Conservation (phyloP, 768 basidiomycete species). For the Melanogaster broomeanus region DNA sequence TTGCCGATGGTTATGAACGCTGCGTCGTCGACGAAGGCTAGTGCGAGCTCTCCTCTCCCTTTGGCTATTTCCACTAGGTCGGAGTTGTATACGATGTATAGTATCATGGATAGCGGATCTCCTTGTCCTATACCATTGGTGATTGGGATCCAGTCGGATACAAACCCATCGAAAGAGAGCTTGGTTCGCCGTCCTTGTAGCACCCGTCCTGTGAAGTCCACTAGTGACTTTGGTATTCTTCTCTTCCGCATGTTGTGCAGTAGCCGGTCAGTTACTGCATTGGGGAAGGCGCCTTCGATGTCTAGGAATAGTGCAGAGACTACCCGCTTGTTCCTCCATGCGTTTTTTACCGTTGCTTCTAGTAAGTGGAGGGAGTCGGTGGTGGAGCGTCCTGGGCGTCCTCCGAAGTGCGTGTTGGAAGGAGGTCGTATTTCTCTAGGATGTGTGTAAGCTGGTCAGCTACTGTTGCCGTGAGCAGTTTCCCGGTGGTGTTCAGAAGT, state of each 20-base stretch:
- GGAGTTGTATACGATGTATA: slow-evolving; percentile 36
- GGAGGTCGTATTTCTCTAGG: slow-evolving; percentile 31
- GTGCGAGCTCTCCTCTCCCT: slow-evolving; percentile 8
- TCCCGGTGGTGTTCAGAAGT: slow-evolving; percentile 29
- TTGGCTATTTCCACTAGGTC: slow-evolving; percentile 11
- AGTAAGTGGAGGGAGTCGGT: slow-evolving; percentile 1
- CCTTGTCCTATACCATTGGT: slow-evolving; percentile 35
- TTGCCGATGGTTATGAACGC: slow-evolving; percentile 26
- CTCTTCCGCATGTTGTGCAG: slow-evolving; percentile 8
- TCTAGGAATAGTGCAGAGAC: neutral
- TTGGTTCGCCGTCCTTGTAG: slow-evolving; percentile 3
- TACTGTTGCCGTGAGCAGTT: slow-evolving; percentile 27
- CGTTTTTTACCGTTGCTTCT: too few relatives aligned
- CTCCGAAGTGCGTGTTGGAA: slow-evolving; percentile 25
- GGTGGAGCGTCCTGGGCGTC: neutral
- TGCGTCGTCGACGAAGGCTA: slow-evolving; percentile 34
- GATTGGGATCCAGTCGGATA: slow-evolving; percentile 12
- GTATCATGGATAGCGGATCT: slow-evolving; percentile 30
- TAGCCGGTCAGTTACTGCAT: neutral
- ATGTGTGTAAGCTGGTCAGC: too few relatives aligned
- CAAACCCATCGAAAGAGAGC: slow-evolving; percentile 24
- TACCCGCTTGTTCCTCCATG: neutral
- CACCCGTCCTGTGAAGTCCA: slow-evolving; percentile 4
- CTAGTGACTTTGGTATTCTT: neutral
- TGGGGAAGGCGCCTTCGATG: slow-evolving; percentile 4